These are phyloP conservation scores for Mycena filopes DNA, from an alignment of 768 basidiomycete species.

Conservation along the genomic window DNA sequence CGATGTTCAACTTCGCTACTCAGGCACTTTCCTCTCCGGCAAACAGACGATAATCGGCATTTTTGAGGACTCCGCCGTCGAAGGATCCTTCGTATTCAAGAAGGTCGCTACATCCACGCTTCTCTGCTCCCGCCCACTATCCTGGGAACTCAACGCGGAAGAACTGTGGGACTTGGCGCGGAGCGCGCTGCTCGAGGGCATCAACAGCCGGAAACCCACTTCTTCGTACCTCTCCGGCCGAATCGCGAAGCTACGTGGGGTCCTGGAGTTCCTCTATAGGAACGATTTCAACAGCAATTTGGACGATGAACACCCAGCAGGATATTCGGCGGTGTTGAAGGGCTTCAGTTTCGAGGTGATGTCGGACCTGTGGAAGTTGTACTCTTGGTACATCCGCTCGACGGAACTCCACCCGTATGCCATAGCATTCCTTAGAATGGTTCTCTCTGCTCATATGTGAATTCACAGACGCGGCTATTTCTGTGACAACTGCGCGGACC, in stretches of 20 bases:
- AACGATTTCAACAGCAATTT: not conserved
- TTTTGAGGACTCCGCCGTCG: not conserved
- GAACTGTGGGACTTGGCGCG: conserved; percentile 12
- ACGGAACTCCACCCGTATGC: conserved; percentile 21
- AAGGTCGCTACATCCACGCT: not conserved
- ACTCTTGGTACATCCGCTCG: conserved; percentile 12
- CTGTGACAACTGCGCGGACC: conserved; percentile 1
- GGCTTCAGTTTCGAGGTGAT: conserved; percentile 12
- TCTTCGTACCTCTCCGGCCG: not conserved
- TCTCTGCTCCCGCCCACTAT: conserved; percentile 18
- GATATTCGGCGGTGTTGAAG: conserved; percentile 9
- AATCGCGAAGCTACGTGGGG: not conserved
- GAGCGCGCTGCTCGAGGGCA: not conserved
- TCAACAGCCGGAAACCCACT: conserved; percentile 7
- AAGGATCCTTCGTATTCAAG: conserved; percentile 20
- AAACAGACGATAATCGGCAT: conserved; percentile 8
- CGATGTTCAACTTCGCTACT: not conserved
- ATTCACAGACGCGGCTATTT: not conserved
- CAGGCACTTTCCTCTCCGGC: conserved; percentile 7
- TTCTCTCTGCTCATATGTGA: no score
- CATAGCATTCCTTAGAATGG: not conserved
- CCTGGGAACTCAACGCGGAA: not conserved
- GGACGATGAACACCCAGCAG: not conserved
- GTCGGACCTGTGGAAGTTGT: conserved; percentile 11
- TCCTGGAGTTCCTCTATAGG: not conserved